Evolutionary conservation across 768 basidiomycete genomes (phyloP).

Genomic region (Tremella mesenterica): DNA sequence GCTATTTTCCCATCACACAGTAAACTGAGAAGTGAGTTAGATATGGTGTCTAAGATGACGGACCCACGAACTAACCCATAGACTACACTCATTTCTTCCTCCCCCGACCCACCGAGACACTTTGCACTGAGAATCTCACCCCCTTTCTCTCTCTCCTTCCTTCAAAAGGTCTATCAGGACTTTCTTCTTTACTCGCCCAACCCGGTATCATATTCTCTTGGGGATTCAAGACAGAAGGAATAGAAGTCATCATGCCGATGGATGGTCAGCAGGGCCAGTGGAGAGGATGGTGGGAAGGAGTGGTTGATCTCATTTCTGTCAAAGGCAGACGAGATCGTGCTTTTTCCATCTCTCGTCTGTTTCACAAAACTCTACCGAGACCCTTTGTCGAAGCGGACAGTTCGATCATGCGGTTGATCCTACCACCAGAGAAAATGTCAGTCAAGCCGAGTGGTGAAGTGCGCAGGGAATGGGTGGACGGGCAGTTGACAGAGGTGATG

Average conservation of each 20-base stretch:
- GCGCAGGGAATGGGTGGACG: conserved; percentile 23
- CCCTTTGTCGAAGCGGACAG: conserved; percentile 28
- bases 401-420: conserved; percentile 25
- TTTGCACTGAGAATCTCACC: conserved; percentile 96
- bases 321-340: conserved; percentile 14
- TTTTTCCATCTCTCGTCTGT: conserved; percentile 29
- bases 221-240: conserved; percentile 37
- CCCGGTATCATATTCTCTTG: conserved; percentile 34
- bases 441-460: not conserved
- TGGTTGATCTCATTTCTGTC: conserved; percentile 60
- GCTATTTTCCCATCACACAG: conserved; percentile 21
- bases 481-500: conserved; percentile 10
- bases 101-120: conserved; percentile 57
- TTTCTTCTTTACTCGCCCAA: conserved; percentile 58
- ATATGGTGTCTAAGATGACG: not conserved
- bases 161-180: conserved; percentile 78
- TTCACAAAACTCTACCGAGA: conserved; percentile 25
- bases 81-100: conserved; percentile 43
- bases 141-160: conserved; percentile 92
- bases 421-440: conserved; percentile 3
- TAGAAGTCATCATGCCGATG: conserved; percentile 34
- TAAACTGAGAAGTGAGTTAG: conserved; percentile 16
- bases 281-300: conserved; percentile 59
- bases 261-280: conserved; percentile 14
- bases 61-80: not conserved